These are phyloP conservation scores for Barnettozyma vustinii DNA, from an alignment of 805 yeast genomes.

Conservation along the genomic window DNA sequence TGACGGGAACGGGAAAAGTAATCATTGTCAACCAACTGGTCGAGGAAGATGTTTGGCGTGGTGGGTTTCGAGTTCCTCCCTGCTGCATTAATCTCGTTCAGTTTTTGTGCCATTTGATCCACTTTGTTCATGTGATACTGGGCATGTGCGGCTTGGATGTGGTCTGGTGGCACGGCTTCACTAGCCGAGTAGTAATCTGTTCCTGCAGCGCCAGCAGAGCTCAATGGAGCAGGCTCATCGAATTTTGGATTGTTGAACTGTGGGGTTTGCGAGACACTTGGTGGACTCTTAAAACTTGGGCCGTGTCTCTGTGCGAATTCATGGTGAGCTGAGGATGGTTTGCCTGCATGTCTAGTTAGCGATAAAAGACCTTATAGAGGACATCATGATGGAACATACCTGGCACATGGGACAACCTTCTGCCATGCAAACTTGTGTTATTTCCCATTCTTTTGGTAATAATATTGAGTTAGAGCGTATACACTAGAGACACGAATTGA, in stretches of 20 bases:
- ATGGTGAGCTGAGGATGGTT: neutral
- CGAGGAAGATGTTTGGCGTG: conserved; percentile 9
- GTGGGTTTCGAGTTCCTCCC: conserved; percentile 1
- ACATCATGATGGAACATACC: neutral
- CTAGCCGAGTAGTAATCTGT: neutral
- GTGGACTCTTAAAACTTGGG: conserved; percentile 1
- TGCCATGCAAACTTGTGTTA: conserved; percentile 1
- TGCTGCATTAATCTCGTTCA: neutral
- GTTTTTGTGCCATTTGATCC: neutral
- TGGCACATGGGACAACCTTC: neutral
- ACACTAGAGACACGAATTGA: neutral
- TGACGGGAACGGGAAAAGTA: conserved; percentile 9
- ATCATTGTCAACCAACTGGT: conserved; percentile 8
- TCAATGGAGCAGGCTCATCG: neutral
- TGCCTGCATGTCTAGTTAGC: neutral
- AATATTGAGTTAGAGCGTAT: too few relatives aligned
- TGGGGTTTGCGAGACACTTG: neutral
- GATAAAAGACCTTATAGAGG: neutral
- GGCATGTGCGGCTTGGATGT: neutral
- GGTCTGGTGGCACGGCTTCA: neutral
- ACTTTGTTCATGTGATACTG: neutral
- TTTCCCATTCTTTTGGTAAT: neutral
- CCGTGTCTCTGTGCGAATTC: neutral
- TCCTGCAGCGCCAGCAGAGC: neutral
- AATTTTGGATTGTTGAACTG: neutral